Evolutionary conservation across 805 yeast species (phyloP).

Genomic region (Citeromyces nyonsensis): DNA sequence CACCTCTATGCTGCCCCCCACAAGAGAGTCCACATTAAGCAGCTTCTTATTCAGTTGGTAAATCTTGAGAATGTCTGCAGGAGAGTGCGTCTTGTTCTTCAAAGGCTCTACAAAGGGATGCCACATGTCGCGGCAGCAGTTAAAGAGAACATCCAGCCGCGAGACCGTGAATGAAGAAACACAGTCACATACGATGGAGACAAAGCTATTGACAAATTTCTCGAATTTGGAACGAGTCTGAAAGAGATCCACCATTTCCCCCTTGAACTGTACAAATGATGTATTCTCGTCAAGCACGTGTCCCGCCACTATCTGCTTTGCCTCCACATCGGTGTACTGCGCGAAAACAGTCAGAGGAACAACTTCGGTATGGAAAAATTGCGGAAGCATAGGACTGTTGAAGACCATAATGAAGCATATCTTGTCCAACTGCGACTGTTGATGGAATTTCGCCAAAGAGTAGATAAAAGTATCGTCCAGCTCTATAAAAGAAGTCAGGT

Average conservation of each 20-base stretch:
- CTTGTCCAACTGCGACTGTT: slow-evolving; percentile 25
- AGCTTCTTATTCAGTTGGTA: background rate
- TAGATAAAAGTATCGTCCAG: slow-evolving; percentile 21
- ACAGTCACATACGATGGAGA: no score
- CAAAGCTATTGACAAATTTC: no score
- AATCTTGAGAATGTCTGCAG: background rate
- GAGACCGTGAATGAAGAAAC: no score
- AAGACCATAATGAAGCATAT: slow-evolving; percentile 10
- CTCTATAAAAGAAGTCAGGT: slow-evolving; percentile 23
- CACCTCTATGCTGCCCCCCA: slow-evolving; percentile 3
- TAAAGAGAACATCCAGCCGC: no score
- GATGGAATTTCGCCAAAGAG: slow-evolving; percentile 25
- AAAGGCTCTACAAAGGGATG: background rate
- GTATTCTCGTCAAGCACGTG: no score
- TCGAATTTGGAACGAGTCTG: no score
- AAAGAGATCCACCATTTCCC: no score
- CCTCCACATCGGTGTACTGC: slow-evolving; percentile 19
- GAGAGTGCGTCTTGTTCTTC: background rate
- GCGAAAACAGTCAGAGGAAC: slow-evolving; percentile 24
- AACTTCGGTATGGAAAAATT: slow-evolving; percentile 11
- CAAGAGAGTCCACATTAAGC: background rate
- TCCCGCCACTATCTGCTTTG: slow-evolving; percentile 16
- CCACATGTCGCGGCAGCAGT: no score
- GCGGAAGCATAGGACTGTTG: background rate
- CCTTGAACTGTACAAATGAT: no score